Percentiles rank a stretch among this genome's conserved stretches.
Evolutionary conservation across 495 filamentous ascomycete species (phyloP).

Genomic region (Trichoderma reesei): DNA sequence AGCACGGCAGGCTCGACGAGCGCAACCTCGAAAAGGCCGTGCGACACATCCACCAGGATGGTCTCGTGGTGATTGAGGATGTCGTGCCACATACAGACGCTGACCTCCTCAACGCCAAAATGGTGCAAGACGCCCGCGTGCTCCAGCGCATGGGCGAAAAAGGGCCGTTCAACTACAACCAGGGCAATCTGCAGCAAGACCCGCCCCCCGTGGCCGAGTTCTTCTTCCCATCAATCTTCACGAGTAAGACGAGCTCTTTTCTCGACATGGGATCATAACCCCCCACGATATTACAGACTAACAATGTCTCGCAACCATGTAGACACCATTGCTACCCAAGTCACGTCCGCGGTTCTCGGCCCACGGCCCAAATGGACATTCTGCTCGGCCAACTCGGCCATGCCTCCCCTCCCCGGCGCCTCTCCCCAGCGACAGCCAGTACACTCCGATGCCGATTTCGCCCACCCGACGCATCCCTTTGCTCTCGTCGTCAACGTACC

Average conservation of each 20-base stretch:
- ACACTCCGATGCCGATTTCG: slow-evolving; percentile 12
- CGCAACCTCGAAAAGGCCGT: slow-evolving; percentile 33
- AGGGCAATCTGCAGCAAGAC: slow-evolving; percentile 5
- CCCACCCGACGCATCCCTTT: slow-evolving; percentile 23
- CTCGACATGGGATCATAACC: neutral
- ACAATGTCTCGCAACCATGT: neutral
- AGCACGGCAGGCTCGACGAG: slow-evolving; percentile 16
- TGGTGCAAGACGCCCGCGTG: slow-evolving; percentile 7
- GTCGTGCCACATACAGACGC: neutral
- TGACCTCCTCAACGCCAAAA: slow-evolving; percentile 10
- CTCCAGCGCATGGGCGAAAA: neutral
- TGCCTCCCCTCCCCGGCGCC: slow-evolving; percentile 1
- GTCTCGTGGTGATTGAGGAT: slow-evolving; percentile 11
- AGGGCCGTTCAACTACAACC: neutral
- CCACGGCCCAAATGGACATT: slow-evolving; percentile 5
- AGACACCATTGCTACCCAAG: neutral
- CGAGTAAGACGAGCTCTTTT: neutral
- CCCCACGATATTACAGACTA: neutral
- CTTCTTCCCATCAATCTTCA: neutral
- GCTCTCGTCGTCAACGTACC: slow-evolving; percentile 22
- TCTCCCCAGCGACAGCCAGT: slow-evolving; percentile 8
- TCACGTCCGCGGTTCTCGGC: slow-evolving; percentile 5
- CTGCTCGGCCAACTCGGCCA: slow-evolving; percentile 8
- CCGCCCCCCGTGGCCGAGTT: neutral
- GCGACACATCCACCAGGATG: slow-evolving; percentile 11